Evolutionary conservation across 768 basidiomycete genomes (phyloP), one percentile per base, ranked within the genome.

Genomic region (Mycena indigotica): DNA sequence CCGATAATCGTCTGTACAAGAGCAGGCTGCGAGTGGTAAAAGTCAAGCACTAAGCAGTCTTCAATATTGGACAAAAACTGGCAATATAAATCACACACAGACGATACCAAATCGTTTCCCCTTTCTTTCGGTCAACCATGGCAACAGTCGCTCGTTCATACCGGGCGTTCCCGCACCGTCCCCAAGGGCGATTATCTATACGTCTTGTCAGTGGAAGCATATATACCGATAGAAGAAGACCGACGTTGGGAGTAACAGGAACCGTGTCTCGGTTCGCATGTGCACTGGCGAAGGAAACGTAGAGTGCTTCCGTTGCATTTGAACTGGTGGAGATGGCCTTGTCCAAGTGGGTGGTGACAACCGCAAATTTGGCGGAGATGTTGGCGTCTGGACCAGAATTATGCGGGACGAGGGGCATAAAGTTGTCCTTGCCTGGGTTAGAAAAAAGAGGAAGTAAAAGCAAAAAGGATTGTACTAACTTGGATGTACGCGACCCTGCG

Each of bases 101-200:
- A 63, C 55, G n/a, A 60, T 24, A 2, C 62, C 62, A 8, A 60
- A 48, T 2, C 52, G 52, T 40, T 57, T 60, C 12, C 50, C 55
- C 39, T 46, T 53, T 16, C 52, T 16, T 23, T 48, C 24, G 16
- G 30, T 49, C 26, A 60, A 35, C 58, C 59, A 63, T 24, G 58
- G 55, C 1, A 63, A 19, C 1, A 60, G 40, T 15, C 55, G 52
- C 16, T 60, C 58, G 25, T 64, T 64, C 52, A 64, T 60, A 1
- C 58, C 62, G 5, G 23, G 49, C 3, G 55, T 57, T 21, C 40
- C 32, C 8, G 32, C 32, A 2, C 21, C 52, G 21, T 60, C 28
- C 10, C 58, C 62, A 40, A 64, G 23, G 4, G 58, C 59, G 15
- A 60, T 64, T 19, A 64, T 44, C 62, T 63, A 28, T n/a, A n/a